Evolutionary conservation across 257 asterid genomes (phyloP).

Genomic region (Gardenia jasminoides): DNA sequence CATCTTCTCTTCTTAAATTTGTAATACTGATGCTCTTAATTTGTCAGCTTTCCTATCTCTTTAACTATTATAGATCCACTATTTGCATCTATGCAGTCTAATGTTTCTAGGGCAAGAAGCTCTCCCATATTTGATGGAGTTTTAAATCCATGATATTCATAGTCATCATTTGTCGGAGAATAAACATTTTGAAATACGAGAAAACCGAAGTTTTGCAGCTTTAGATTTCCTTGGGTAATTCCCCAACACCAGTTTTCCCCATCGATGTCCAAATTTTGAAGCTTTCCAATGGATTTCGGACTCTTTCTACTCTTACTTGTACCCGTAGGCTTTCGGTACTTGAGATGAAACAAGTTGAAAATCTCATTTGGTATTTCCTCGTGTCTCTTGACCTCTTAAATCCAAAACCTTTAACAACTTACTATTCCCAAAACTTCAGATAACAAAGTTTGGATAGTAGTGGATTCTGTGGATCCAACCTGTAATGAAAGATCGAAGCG

Average conservation of each 20-base stretch:
- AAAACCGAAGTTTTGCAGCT: slow-evolving; percentile 13
- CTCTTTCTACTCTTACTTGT: no score
- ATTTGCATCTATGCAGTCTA: background rate
- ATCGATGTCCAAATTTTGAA: slow-evolving; percentile 14
- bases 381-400: background rate
- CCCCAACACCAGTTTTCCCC: no score
- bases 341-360: background rate
- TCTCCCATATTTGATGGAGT: slow-evolving; percentile 11
- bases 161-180: background rate
- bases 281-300: no score
- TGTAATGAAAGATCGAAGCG: no score
- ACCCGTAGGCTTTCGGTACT: fast-evolving
- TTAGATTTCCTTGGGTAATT: slow-evolving; percentile 24
- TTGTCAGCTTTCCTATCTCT: no score
- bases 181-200: background rate
- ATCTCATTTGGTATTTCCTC: slow-evolving; percentile 12
- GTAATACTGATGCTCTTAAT: no score
- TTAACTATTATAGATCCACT: no score
- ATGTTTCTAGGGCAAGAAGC: slow-evolving; percentile 9
- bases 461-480: fast-evolving
- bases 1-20: slow-evolving; percentile 12
- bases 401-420: slow-evolving; percentile 21
- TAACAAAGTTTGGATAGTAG: no score
- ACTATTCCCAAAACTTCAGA: background rate
- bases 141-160: no score